A percentile compares a stretch with the other conserved stretches of the same genome.
Evolutionary conservation across 2,329 filamentous ascomycete species (phyloP).

Genomic region (Chalaropsis thielavioides): DNA sequence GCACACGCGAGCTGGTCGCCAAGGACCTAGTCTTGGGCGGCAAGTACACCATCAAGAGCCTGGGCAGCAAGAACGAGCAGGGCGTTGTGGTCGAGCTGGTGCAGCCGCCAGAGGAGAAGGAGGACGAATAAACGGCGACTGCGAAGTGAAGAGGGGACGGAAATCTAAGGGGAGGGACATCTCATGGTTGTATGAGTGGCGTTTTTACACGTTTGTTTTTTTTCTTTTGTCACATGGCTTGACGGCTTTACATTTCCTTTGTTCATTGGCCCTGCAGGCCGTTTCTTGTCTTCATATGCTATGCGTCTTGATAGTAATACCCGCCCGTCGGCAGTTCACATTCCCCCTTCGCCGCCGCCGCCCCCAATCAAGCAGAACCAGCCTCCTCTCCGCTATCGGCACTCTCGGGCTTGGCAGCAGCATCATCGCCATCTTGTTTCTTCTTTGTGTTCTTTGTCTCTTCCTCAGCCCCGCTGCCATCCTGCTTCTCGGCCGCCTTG

Average conservation of each 20-base stretch:
- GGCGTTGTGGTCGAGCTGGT: slow-evolving; percentile 32
- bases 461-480: neutral
- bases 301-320: neutral
- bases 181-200: neutral
- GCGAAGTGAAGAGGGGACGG: too few relatives aligned
- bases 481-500: neutral
- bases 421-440: neutral
- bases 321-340: neutral
- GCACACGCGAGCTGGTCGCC: slow-evolving; percentile 87
- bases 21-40: slow-evolving; percentile 84
- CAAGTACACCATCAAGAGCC: slow-evolving; percentile 51
- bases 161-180: neutral
- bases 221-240: slow-evolving; percentile 5
- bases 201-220: neutral
- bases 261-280: slow-evolving; percentile 3
- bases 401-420: neutral
- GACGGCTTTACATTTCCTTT: slow-evolving; percentile 5
- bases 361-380: neutral
- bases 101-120: slow-evolving; percentile 28
- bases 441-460: neutral
- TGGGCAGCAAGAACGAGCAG: slow-evolving; percentile 22
- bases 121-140: slow-evolving; percentile 8
- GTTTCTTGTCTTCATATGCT: neutral
- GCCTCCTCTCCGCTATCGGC: neutral
- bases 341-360: neutral